Evolutionary conservation across 2,329 filamentous ascomycete genomes (phyloP), one percentile per base, ranked within the genome.

Genomic region (Nectriaceae sp.): DNA sequence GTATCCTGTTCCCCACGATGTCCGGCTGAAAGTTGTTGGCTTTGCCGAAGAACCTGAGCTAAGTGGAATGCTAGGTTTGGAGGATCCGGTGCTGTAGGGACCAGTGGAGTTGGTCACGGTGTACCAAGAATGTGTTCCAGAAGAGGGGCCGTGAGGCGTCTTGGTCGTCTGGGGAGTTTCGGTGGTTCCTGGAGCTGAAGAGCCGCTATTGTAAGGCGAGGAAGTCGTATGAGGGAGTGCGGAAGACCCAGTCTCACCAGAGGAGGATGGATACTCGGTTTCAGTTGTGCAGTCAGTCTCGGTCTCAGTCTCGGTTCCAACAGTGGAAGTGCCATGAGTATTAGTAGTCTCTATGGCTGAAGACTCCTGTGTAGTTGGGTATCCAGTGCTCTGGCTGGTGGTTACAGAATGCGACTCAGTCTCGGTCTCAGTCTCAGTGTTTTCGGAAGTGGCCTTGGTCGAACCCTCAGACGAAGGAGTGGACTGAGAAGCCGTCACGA

Each of bases 1-100:
- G 8, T 47, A 48, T 0, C 4, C 39, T 13, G 35, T 49, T 8
- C 5, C 41, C 8, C 19, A n/a, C 1, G 57, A 49, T 11, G 50
- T 53, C 2, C 33, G 13, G 8, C 8, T 11, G 33, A 36, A 36
- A 16, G 33, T 36, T 5, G 33, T 36, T 10, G 47, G 2, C 44
- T 39, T 4, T 42, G 35, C 2, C 1, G 52, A 44, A 15, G 40
- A 52, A 1, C 26, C 44, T 8, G 39, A 43, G 5, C 29, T 16
- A 8, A 21, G 19, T 21, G 37, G 8, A 21, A 39, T 16, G 33
- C 8, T 36, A 6, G 33, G n/a, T 6, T 16, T 6, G 13, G 8
- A 36, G 13, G 33, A 36, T 13, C 33, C 33, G 16, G 33, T 36
- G 33, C 8, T 36, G 13, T 10, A 16, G 16, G 33, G n/a, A 15